These are phyloP conservation scores for Kwoniella mangroviensis DNA, from an alignment of 768 basidiomycete species.

Conservation along the genomic window DNA sequence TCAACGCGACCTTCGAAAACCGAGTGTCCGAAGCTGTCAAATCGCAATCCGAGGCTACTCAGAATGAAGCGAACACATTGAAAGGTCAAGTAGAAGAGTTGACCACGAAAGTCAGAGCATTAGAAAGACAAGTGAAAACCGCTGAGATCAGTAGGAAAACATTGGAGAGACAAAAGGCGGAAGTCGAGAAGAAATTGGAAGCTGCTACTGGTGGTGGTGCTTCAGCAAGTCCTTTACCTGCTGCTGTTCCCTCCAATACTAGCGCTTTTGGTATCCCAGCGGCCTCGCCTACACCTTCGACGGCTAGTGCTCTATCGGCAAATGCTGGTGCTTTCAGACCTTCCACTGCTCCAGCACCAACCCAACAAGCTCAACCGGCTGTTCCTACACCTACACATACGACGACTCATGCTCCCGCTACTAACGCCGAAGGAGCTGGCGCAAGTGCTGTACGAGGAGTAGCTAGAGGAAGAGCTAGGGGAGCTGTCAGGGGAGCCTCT, in stretches of 20 bases:
- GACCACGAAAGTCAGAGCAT: slow-evolving; percentile 38
- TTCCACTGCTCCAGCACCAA: slow-evolving; percentile 3
- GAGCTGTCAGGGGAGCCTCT: slow-evolving; percentile 25
- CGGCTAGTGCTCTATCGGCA: slow-evolving; percentile 21
- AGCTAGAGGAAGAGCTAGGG: slow-evolving; percentile 31
- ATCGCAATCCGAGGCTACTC: slow-evolving; percentile 21
- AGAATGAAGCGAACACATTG: slow-evolving; percentile 21
- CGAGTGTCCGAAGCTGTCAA: slow-evolving; percentile 32
- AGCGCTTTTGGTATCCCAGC: slow-evolving; percentile 7
- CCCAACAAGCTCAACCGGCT: neutral
- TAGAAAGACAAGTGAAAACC: slow-evolving; percentile 46
- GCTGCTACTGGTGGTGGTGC: slow-evolving; percentile 23
- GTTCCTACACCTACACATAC: slow-evolving; percentile 13
- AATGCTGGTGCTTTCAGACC: slow-evolving; percentile 31
- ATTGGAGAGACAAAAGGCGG: slow-evolving; percentile 46
- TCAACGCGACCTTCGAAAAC: slow-evolving; percentile 30
- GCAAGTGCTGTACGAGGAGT: slow-evolving; percentile 13
- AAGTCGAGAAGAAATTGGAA: slow-evolving; percentile 44
- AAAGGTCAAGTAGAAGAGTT: slow-evolving; percentile 39
- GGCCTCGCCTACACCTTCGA: slow-evolving; percentile 11
- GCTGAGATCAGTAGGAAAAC: slow-evolving; percentile 50
- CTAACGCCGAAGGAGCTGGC: slow-evolving; percentile 7
- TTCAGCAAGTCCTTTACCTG: neutral
- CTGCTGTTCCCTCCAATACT: slow-evolving; percentile 14
- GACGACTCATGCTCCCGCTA: slow-evolving; percentile 17